A percentile compares a stretch with the other conserved stretches of the same genome.
Evolutionary conservation across 2,329 filamentous ascomycete genomes (phyloP).

Genomic region (Clonostachys rhizophaga): DNA sequence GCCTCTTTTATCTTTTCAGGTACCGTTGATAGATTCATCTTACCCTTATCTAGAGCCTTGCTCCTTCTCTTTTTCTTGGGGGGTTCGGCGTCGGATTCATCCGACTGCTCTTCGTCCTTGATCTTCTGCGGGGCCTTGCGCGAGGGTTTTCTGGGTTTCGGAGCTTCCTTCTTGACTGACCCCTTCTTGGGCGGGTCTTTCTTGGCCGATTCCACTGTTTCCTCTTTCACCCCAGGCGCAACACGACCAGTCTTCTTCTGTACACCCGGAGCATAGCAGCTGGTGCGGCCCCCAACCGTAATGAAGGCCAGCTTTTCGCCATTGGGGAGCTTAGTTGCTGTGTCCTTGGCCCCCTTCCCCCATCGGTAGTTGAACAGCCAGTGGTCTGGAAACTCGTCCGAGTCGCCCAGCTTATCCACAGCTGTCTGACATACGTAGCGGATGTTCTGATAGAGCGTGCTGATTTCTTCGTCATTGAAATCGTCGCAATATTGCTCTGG

Average conservation of each 20-base stretch:
- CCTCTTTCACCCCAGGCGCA: constrained; percentile 34
- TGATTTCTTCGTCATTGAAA: constrained; percentile 67
- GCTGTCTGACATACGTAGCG: constrained; percentile 77
- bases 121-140: constrained; percentile 10
- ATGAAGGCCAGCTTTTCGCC: constrained; percentile 83
- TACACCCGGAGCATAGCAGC: constrained; percentile 77
- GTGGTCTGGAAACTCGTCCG: constrained; percentile 74
- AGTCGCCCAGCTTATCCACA: constrained; percentile 75
- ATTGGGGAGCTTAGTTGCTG: constrained; percentile 65
- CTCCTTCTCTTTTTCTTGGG: neutral
- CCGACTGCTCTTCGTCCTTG: neutral
- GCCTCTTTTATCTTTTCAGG: neutral
- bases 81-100: neutral
- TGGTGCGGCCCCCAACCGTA: constrained; percentile 87
- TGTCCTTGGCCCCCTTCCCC: constrained; percentile 80
- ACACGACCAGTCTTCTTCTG: constrained; percentile 71
- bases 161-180: constrained; percentile 5
- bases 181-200: constrained; percentile 10
- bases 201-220: constrained; percentile 22
- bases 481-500: constrained; percentile 91
- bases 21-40: too few relatives aligned
- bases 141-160: neutral
- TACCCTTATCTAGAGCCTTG: too few relatives aligned
- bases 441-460: constrained; percentile 66
- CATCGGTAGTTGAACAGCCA: constrained; percentile 90